Evolutionary conservation across 2,329 filamentous ascomycete genomes (phyloP), one percentile per base, ranked within the genome.

Genomic region (Hymenoscyphus fructigenus): DNA sequence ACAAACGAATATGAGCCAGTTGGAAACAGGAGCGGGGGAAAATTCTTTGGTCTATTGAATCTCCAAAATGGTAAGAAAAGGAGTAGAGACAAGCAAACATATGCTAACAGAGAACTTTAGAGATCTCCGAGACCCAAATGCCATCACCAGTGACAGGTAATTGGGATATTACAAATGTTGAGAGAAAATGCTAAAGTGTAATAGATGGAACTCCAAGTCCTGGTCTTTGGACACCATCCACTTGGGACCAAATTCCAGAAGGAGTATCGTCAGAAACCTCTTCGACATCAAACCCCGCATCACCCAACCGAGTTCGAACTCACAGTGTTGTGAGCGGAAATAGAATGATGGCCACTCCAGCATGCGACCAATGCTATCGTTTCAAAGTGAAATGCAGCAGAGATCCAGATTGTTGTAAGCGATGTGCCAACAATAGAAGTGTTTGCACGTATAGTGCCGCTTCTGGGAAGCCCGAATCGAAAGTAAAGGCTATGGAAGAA

Each of bases 381-480:
- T 63, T 63, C 56, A 63, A 63, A 47, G 61, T 63, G 15, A 63
- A 63, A 63, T 63, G 61, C 23, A 63, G 55, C 20, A 17, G 61
- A 63, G 61, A 63, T 17, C 61, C 61, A 17, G 55, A 63, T 50
- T 63, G 61, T 26, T 63, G 61, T 41, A 56, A 29, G 34, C 36
- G 61, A 58, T 63, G 61, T 53, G 56, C 55, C 23, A 63, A 58
- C 20, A 63, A 63, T 26, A 34, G 61, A 47, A 63, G 56, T 50
- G 61, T 59, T 34, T 63, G 61, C 26, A 63, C 61, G 5, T 63
- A 63, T 29, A 63, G 61, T 53, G 53, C 61, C 17, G 56, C 61
- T 9, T 47, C 50, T 12, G 60, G 44, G 14, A 61, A 41, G 14
- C 47, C 60, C 3, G 60, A 61, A 15, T 23, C 17, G 26, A 56